phyloP scores from a whole-genome alignment of 139 green algal species.

The Chara braunii region DNA sequence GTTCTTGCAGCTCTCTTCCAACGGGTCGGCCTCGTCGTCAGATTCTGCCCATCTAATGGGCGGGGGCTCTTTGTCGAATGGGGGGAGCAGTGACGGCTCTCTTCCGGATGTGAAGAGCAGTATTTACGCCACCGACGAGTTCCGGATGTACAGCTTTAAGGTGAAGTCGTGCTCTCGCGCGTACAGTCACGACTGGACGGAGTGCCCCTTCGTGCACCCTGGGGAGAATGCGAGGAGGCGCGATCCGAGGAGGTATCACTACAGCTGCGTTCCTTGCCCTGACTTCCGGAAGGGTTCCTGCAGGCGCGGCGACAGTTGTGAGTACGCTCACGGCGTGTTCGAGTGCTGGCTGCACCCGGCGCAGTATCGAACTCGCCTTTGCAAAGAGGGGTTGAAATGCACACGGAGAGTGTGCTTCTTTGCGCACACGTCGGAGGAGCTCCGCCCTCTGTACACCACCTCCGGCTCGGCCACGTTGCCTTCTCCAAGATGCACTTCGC shows the following conservation, averaged over 20 bases:
- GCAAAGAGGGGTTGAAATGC: slow-evolving; percentile 80
- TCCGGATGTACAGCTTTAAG: neutral
- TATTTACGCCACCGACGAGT: slow-evolving; percentile 26
- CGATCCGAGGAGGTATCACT: slow-evolving; percentile 69
- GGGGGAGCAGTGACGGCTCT: too few relatives aligned
- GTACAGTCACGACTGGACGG: slow-evolving; percentile 84
- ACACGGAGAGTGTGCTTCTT: slow-evolving; percentile 94
- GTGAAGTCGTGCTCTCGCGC: slow-evolving; percentile 53
- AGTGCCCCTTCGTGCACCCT: slow-evolving; percentile 90
- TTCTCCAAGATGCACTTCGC: slow-evolving; percentile 16
- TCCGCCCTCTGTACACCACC: slow-evolving; percentile 47
- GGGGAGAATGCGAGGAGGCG: slow-evolving; percentile 83
- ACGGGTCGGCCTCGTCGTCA: too few relatives aligned
- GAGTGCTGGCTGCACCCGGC: slow-evolving; percentile 94
- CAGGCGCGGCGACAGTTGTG: slow-evolving; percentile 71
- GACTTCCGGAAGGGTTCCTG: slow-evolving; percentile 85
- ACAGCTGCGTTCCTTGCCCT: slow-evolving; percentile 88
- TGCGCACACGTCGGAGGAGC: slow-evolving; percentile 70
- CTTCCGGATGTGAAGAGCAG: neutral
- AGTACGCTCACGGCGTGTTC: slow-evolving; percentile 91
- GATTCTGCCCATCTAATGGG: too few relatives aligned
- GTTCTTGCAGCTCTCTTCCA: too few relatives aligned
- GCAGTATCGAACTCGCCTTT: slow-evolving; percentile 82
- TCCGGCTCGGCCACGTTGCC: slow-evolving; percentile 4
- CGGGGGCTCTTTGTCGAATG: too few relatives aligned